Evolutionary conservation across 495 filamentous ascomycete species (phyloP).

Genomic region (Chaetomium cochliodes): DNA sequence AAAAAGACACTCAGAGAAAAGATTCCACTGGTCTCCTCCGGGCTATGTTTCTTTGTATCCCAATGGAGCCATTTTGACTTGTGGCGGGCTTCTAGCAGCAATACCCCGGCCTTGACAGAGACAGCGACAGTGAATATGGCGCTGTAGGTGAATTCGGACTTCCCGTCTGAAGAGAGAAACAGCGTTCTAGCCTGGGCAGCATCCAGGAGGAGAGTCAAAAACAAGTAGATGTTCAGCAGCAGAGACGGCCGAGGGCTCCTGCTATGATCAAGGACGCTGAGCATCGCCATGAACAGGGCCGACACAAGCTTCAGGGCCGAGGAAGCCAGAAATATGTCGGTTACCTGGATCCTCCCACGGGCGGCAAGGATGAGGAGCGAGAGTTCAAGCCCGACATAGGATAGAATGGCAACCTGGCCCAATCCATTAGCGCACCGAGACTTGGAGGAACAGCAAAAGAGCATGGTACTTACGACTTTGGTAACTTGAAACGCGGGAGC

Average conservation of each 20-base stretch:
- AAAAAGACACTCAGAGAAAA: conserved; percentile 34
- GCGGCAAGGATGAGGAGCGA: conserved; percentile 34
- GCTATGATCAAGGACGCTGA: conserved; percentile 59
- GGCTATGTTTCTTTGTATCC: conserved; percentile 34
- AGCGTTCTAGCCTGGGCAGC: conserved; percentile 55
- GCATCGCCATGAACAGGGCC: conserved; percentile 36
- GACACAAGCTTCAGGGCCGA: conserved; percentile 35
- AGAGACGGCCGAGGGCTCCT: conserved; percentile 56
- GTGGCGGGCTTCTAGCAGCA: conserved; percentile 54
- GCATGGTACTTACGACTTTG: neutral
- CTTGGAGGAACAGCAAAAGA: too few relatives aligned
- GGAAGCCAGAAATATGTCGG: conserved; percentile 22
- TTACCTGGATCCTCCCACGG: conserved; percentile 18
- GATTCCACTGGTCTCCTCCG: conserved; percentile 58
- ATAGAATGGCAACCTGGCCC: too few relatives aligned
- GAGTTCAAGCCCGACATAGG: conserved; percentile 24
- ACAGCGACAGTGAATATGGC: conserved; percentile 50
- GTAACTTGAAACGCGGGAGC: neutral
- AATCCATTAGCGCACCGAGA: too few relatives aligned
- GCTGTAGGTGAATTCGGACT: conserved; percentile 34
- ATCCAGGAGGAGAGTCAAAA: conserved; percentile 61
- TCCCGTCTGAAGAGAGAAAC: conserved; percentile 50
- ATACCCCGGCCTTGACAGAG: conserved; percentile 49
- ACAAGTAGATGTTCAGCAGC: conserved; percentile 59
- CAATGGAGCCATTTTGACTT: conserved; percentile 47